A percentile compares a stretch with the other conserved stretches of the same genome.
Evolutionary conservation across 2,329 filamentous ascomycete genomes (phyloP).

Genomic region (Purpureocillium takamizusanense): DNA sequence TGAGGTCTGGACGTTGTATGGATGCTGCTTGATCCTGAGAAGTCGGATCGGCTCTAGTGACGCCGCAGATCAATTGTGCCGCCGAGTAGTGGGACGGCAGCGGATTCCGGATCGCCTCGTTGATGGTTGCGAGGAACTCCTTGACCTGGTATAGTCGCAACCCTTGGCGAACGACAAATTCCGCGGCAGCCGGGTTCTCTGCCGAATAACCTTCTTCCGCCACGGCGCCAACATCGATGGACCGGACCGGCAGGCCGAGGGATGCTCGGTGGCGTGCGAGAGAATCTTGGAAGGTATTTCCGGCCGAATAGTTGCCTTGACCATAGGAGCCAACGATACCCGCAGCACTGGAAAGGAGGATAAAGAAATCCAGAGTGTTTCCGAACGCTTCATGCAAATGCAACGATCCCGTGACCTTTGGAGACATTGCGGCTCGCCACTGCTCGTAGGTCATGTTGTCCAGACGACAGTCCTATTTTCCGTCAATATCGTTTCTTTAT

Average conservation of each 20-base stretch:
- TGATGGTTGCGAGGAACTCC: too few species aligned
- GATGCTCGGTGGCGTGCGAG: slow-evolving; percentile 16
- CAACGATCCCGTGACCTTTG: slow-evolving; percentile 33
- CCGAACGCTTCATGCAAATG: slow-evolving; percentile 28
- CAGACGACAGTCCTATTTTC: too few species aligned
- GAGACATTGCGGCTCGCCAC: slow-evolving; percentile 23
- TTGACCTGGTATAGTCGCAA: too few species aligned
- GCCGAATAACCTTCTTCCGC: slow-evolving; percentile 11
- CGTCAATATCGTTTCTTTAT: too few species aligned
- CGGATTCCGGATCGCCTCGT: too few species aligned
- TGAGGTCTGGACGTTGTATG: too few species aligned
- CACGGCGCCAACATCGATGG: slow-evolving; percentile 15
- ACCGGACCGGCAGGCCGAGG: slow-evolving; percentile 7
- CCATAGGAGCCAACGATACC: slow-evolving; percentile 22
- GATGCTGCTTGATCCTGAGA: too few species aligned
- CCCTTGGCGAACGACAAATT: too few species aligned
- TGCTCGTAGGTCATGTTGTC: slow-evolving; percentile 24
- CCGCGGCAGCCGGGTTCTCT: too few species aligned
- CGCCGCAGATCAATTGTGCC: too few species aligned
- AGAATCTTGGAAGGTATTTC: slow-evolving; percentile 24
- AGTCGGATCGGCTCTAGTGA: too few species aligned
- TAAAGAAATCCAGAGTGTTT: slow-evolving; percentile 27
- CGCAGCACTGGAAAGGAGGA: slow-evolving; percentile 26
- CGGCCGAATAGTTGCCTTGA: slow-evolving; percentile 30
- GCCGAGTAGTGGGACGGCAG: too few species aligned